phyloP scores from a whole-genome alignment of 1,139 yeast species.

The Zygosaccharomyces sapae region DNA sequence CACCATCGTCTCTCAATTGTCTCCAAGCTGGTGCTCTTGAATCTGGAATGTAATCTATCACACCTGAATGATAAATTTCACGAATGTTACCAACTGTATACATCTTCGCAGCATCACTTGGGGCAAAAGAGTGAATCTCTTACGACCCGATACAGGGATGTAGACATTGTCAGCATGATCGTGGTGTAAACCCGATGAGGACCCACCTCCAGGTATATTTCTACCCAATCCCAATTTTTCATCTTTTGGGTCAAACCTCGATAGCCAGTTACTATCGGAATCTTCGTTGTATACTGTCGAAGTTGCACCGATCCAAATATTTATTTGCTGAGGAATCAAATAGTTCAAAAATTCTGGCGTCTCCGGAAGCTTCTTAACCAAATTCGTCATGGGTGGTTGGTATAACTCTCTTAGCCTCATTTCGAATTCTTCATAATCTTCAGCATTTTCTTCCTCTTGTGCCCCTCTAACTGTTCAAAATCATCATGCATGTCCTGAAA shows the following conservation, averaged over 20 bases:
- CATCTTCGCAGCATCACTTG: constrained; percentile 53
- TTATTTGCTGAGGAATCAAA: constrained; percentile 64
- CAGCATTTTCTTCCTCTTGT: constrained; percentile 18
- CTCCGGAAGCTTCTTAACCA: constrained; percentile 38
- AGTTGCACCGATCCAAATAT: constrained; percentile 62
- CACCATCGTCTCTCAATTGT: constrained; percentile 59
- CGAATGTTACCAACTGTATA: constrained; percentile 57
- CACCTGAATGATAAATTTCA: constrained; percentile 53
- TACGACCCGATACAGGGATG: constrained; percentile 54
- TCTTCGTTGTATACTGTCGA: constrained; percentile 15
- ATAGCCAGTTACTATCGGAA: constrained; percentile 14
- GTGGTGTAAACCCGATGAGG: constrained; percentile 75
- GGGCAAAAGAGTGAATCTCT: constrained; percentile 62
- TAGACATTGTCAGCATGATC: constrained; percentile 76
- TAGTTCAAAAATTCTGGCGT: constrained; percentile 42
- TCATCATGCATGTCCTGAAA: constrained; percentile 49
- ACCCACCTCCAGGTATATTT: constrained; percentile 49
- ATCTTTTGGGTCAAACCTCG: constrained; percentile 23
- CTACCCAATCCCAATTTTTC: constrained; percentile 46
- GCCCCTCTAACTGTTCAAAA: constrained; percentile 41
- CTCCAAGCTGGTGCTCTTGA: constrained; percentile 56
- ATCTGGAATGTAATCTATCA: constrained; percentile 56
- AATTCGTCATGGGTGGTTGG: constrained; percentile 58
- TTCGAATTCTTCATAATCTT: constrained; percentile 32
- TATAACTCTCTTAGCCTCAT: constrained; percentile 45